Evolutionary conservation across 495 filamentous ascomycete genomes (phyloP).

Genomic region (Lepraria neglecta): DNA sequence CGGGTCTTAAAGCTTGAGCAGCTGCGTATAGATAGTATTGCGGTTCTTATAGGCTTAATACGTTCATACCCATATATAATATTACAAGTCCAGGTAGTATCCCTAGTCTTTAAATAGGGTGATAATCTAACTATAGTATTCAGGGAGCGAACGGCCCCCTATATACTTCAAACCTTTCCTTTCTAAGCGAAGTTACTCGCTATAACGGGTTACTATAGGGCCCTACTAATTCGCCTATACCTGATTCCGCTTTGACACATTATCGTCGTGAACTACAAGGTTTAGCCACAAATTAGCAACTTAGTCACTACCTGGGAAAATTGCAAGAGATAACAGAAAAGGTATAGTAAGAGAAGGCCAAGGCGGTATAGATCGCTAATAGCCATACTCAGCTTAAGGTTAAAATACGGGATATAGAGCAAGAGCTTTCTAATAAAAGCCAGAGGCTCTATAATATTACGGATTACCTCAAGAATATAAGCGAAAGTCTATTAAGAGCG

Average conservation of each 20-base stretch:
- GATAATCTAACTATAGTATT: neutral
- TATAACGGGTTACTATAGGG: neutral
- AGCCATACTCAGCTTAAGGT: neutral
- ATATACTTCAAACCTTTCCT: no score
- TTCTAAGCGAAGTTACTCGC: neutral
- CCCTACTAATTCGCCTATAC: neutral
- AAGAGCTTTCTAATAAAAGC: neutral
- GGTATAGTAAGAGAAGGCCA: neutral
- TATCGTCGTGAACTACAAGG: neutral
- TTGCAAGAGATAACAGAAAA: neutral
- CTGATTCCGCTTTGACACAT: neutral
- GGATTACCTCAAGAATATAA: neutral
- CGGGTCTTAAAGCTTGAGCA: no score
- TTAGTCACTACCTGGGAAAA: neutral
- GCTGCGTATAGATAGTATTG: no score
- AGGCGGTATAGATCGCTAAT: neutral
- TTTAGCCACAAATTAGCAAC: neutral
- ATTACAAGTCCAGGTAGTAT: neutral
- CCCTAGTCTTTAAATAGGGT: no score
- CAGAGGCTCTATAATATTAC: neutral
- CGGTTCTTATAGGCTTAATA: no score
- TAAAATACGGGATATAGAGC: neutral
- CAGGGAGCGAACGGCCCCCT: no score
- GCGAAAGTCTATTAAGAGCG: neutral
- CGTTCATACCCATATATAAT: no score